Evolutionary conservation across 2,329 filamentous ascomycete species (phyloP).

Genomic region (Coniochaeta pulveracea): DNA sequence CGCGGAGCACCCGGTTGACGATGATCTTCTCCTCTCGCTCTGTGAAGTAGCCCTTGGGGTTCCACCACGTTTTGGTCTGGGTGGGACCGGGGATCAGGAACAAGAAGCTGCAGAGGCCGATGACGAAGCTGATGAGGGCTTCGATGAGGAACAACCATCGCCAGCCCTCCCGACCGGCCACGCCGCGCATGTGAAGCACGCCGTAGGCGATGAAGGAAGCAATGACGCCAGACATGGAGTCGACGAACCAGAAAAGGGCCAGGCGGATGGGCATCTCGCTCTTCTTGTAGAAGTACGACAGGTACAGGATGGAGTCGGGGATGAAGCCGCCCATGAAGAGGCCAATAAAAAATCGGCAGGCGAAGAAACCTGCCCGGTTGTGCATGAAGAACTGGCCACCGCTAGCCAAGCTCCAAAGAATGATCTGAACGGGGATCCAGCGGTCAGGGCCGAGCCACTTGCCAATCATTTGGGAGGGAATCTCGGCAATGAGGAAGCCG

Average conservation of each 20-base stretch:
- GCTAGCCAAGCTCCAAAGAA: conserved; percentile 21
- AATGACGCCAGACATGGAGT: conserved; percentile 18
- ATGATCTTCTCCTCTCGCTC: conserved; percentile 41
- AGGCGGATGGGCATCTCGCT: conserved; percentile 20
- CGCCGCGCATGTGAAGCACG: conserved; percentile 20
- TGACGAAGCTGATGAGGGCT: conserved; percentile 12
- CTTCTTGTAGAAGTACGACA: conserved; percentile 23
- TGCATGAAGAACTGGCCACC: conserved; percentile 18
- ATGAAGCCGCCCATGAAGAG: conserved; percentile 24
- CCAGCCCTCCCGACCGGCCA: conserved; percentile 20
- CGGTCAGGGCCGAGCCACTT: conserved; percentile 34
- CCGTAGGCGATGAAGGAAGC: conserved; percentile 21
- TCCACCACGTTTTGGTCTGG: conserved; percentile 7
- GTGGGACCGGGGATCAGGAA: conserved; percentile 5
- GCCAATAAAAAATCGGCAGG: conserved; percentile 19
- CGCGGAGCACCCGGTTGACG: conserved; percentile 44
- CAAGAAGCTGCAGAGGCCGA: conserved; percentile 5
- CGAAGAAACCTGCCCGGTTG: conserved; percentile 17
- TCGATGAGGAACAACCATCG: conserved; percentile 42
- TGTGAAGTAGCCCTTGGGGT: conserved; percentile 4
- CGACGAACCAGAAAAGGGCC: conserved; percentile 20
- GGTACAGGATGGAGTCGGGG: conserved; percentile 21
- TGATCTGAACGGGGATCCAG: conserved; percentile 25
- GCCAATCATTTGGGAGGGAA: conserved; percentile 48
- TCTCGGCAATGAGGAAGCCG: conserved; percentile 42